phyloP scores from a whole-genome alignment of 192 early-diverging fungal species.

The Powellomyces hirtus region DNA sequence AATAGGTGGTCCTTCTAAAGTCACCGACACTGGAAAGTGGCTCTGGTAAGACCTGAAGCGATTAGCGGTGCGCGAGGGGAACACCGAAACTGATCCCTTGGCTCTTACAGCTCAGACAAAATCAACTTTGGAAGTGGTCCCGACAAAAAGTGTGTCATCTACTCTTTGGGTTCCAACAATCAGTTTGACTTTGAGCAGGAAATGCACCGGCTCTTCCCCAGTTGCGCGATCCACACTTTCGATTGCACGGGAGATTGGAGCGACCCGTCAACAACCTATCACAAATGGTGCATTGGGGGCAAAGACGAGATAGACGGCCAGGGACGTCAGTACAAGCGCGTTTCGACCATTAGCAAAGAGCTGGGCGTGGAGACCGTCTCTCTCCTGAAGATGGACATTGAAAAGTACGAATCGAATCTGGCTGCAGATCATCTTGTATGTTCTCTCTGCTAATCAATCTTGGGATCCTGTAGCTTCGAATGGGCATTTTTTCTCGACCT shows the following conservation, averaged over 20 bases:
- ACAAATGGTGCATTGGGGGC: slow-evolving; percentile 19
- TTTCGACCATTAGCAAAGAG: slow-evolving; percentile 13
- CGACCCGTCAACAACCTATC: slow-evolving; percentile 10
- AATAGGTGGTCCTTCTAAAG: slow-evolving; percentile 15
- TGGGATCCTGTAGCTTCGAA: slow-evolving; percentile 19
- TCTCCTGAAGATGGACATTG: slow-evolving; percentile 26
- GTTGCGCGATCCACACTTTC: slow-evolving; percentile 23
- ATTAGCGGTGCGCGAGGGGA: not conserved
- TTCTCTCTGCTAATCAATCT: not conserved
- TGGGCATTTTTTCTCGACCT: slow-evolving; percentile 8
- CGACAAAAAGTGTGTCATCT: slow-evolving; percentile 10
- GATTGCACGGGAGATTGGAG: slow-evolving; percentile 25
- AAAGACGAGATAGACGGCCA: slow-evolving; percentile 4
- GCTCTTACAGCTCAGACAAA: slow-evolving; percentile 3
- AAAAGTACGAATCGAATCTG: slow-evolving; percentile 12
- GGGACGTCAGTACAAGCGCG: slow-evolving; percentile 11
- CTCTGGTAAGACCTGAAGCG: not conserved
- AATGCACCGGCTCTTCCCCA: slow-evolving; percentile 4
- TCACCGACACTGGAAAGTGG: slow-evolving; percentile 17
- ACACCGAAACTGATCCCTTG: not conserved
- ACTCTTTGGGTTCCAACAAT: slow-evolving; percentile 10
- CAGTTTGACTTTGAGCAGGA: slow-evolving; percentile 21
- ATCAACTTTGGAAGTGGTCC: not conserved
- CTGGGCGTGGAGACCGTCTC: slow-evolving; percentile 4
- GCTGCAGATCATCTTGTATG: not conserved